Percentiles rank a stretch among this genome's conserved stretches.
Conservation (phyloP, 2,329 filamentous ascomycete species). For the Pestalotiopsis fici region DNA sequence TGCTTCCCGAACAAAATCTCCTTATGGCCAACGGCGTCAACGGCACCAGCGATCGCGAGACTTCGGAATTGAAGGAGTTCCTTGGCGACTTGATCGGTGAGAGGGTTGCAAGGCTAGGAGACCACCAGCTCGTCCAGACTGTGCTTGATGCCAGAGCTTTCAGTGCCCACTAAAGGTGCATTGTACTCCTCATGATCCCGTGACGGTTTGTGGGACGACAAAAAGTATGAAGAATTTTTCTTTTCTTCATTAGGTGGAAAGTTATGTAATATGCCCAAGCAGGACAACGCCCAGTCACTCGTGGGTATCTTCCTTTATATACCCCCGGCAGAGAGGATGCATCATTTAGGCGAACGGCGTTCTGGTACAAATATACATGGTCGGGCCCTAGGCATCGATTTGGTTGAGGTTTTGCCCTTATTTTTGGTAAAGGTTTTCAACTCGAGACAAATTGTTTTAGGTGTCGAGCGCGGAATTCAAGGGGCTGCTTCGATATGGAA, state of each 20-base stretch:
- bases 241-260: no score
- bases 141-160: slow-evolving; percentile 58
- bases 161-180: slow-evolving; percentile 25
- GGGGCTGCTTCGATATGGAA: no score
- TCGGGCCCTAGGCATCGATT: not conserved
- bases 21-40: slow-evolving; percentile 40
- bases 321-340: not conserved
- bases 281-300: not conserved
- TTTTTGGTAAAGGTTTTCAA: no score
- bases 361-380: not conserved
- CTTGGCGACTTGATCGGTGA: slow-evolving; percentile 56
- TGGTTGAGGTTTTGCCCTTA: not conserved
- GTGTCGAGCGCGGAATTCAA: no score
- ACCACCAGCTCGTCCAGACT: slow-evolving; percentile 48
- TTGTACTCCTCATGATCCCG: no score
- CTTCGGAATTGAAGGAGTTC: slow-evolving; percentile 52
- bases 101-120: slow-evolving; percentile 45
- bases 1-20: slow-evolving; percentile 34
- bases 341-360: slow-evolving; percentile 7
- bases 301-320: not conserved
- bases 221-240: not conserved
- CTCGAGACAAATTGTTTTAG: no score
- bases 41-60: slow-evolving; percentile 40
- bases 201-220: not conserved
- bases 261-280: not conserved